Conservation (phyloP, 305 asterid genomes). For the Fraxinus paxiana region DNA sequence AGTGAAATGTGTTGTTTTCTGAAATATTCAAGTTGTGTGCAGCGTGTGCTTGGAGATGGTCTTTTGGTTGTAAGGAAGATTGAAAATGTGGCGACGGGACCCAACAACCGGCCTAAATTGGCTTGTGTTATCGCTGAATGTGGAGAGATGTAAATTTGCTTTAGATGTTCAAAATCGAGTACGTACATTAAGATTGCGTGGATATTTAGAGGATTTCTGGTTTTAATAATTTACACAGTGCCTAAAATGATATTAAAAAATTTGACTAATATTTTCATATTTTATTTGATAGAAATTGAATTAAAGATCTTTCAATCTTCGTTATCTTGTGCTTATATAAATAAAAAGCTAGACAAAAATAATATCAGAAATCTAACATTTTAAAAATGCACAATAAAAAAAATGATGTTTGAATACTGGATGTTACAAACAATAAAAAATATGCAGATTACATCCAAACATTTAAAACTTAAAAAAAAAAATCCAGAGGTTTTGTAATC, state of each 20-base stretch:
- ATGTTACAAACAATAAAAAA: neutral
- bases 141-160: conserved; percentile 71
- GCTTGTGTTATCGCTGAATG: conserved; percentile 83
- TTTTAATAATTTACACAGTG: neutral
- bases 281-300: neutral
- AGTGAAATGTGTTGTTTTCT: neutral
- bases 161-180: neutral
- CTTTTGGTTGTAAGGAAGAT: conserved; percentile 80
- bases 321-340: neutral
- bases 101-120: conserved; percentile 78
- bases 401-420: neutral
- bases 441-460: neutral
- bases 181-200: neutral
- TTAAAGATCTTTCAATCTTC: neutral
- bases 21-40: conserved; percentile 31
- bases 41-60: conserved; percentile 94
- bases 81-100: conserved; percentile 89
- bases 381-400: neutral
- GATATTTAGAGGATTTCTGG: neutral
- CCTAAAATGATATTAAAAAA: neutral
- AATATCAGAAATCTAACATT: neutral
- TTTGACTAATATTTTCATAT: neutral
- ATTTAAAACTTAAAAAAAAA: no score
- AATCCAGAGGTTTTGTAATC: neutral
- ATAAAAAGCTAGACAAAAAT: neutral